Conservation (phyloP, 2,329 filamentous ascomycete genomes). For the Epichloe aotearoae region DNA sequence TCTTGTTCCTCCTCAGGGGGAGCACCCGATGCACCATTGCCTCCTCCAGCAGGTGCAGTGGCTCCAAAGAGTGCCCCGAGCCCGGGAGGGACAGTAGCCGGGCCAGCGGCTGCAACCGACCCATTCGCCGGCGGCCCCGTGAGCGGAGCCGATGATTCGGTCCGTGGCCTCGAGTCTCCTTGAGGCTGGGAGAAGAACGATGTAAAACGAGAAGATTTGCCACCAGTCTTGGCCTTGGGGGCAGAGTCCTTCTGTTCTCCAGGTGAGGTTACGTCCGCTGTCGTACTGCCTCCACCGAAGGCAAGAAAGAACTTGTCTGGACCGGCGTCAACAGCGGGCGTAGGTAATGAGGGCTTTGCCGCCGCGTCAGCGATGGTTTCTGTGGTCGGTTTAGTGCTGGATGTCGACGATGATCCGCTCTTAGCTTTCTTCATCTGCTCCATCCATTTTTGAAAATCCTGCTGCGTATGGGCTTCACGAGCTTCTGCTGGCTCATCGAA, state of each 20-base stretch:
- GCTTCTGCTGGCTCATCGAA: conserved; percentile 63
- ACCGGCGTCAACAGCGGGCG: conserved; percentile 50
- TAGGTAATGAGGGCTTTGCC: conserved; percentile 42
- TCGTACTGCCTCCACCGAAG: conserved; percentile 29
- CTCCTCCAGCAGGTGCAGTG: background rate
- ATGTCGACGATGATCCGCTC: conserved; percentile 14
- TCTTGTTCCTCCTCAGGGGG: conserved; percentile 60
- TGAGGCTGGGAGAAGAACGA: conserved; percentile 50
- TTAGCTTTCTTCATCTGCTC: conserved; percentile 69
- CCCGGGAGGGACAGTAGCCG: conserved; percentile 2
- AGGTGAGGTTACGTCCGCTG: conserved; percentile 37
- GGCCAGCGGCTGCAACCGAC: conserved; percentile 1
- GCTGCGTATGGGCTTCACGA: conserved; percentile 61
- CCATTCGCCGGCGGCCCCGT: conserved; percentile 15
- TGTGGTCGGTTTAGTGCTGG: conserved; percentile 18
- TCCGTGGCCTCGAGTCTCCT: conserved; percentile 38
- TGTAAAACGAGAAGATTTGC: conserved; percentile 73
- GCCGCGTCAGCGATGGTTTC: conserved; percentile 31
- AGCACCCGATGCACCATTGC: background rate
- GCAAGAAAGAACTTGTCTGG: conserved; percentile 68
- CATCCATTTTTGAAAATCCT: conserved; percentile 93
- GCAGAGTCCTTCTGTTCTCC: conserved; percentile 29
- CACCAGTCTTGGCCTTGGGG: conserved; percentile 40
- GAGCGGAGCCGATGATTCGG: conserved; percentile 34
- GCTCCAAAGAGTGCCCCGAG: conserved; percentile 4